phyloP scores from a whole-genome alignment of 768 basidiomycete species.

The Kockovaella imperatae region DNA sequence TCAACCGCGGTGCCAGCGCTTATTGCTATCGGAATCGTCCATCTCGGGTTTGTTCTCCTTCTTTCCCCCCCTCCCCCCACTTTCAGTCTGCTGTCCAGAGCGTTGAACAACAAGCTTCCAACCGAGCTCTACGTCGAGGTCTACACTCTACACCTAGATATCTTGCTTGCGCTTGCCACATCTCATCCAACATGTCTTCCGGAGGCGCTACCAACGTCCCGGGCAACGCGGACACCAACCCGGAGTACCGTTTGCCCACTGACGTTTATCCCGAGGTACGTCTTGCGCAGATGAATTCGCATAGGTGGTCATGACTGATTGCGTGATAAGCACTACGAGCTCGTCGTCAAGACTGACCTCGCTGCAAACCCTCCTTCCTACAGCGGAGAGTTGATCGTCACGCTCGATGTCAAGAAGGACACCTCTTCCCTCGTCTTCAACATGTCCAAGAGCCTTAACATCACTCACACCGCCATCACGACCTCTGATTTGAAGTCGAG shows the following conservation, averaged over 20 bases:
- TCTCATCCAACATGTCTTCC: not conserved
- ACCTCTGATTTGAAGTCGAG: constrained; percentile 32
- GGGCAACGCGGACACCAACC: not conserved
- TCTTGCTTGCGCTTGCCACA: constrained; percentile 5
- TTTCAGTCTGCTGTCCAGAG: no score
- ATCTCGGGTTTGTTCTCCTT: no score
- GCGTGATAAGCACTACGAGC: constrained; percentile 46
- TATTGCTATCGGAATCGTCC: no score
- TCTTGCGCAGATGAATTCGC: not conserved
- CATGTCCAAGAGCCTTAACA: constrained; percentile 69
- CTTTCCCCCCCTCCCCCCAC: no score
- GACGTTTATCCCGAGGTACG: constrained; percentile 16
- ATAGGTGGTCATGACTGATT: no score
- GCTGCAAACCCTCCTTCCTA: constrained; percentile 57
- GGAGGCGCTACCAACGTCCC: not conserved
- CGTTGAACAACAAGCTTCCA: no score
- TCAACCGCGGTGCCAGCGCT: no score
- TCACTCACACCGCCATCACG: constrained; percentile 49
- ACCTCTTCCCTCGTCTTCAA: constrained; percentile 53
- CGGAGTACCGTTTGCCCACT: constrained; percentile 20
- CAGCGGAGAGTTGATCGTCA: constrained; percentile 50
- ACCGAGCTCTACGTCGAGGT: no score
- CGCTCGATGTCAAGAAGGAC: constrained; percentile 22
- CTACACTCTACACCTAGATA: no score
- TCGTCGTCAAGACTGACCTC: constrained; percentile 56